Evolutionary conservation across 345 rosid species (phyloP).

Genomic region (Limnanthes douglasii): DNA sequence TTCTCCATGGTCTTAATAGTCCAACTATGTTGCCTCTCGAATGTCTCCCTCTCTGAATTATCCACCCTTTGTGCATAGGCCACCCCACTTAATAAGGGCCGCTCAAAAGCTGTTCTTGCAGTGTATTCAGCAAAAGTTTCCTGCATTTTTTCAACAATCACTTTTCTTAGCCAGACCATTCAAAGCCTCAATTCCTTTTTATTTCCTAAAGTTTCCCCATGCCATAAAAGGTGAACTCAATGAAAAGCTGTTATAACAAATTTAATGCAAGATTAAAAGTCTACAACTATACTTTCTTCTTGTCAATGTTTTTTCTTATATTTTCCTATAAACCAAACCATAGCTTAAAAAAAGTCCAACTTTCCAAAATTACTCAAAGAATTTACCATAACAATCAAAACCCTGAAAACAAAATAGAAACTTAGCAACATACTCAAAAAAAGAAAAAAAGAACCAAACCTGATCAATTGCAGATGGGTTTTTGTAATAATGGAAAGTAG

Average conservation of each 20-base stretch:
- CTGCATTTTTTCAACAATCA: conserved; percentile 23
- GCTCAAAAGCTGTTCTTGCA: conserved; percentile 86
- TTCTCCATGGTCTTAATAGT: conserved; percentile 82
- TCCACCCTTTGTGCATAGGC: conserved; percentile 78
- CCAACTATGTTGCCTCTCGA: conserved; percentile 80
- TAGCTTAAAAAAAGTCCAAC: too few species aligned
- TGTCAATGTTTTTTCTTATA: too few species aligned
- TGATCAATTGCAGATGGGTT: conserved; percentile 96
- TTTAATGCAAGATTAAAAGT: not conserved
- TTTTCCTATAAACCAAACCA: too few species aligned
- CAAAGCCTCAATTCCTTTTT: too few species aligned
- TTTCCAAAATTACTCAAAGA: too few species aligned
- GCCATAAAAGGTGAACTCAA: too few species aligned
- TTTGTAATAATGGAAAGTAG: conserved; percentile 88
- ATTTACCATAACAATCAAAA: not conserved
- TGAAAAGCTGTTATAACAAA: not conserved
- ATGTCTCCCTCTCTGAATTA: conserved; percentile 51
- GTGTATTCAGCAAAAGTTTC: conserved; percentile 96
- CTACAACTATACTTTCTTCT: too few species aligned
- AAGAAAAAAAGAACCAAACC: conserved; percentile 20
- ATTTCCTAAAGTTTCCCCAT: too few species aligned
- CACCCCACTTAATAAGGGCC: conserved; percentile 91
- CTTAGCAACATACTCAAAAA: not conserved
- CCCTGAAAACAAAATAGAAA: conserved; percentile 1
- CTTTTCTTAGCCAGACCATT: too few species aligned